Percentiles rank a stretch among this genome's conserved stretches.
These are phyloP conservation scores for Simplicillium sp. DNA, from an alignment of 2,329 filamentous ascomycete species.

Conservation along the genomic window DNA sequence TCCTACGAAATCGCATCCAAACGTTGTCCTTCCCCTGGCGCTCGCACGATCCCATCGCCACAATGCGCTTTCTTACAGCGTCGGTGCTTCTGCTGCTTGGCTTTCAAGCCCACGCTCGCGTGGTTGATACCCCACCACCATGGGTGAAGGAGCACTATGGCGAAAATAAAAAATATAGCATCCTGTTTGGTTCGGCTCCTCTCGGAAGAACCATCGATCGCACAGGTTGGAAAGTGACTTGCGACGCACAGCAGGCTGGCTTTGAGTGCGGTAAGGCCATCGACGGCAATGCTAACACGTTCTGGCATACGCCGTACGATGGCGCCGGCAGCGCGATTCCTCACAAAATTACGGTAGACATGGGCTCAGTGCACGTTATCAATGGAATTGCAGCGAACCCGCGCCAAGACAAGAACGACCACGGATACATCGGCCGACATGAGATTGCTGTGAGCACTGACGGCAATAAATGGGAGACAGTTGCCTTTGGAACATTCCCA, in stretches of 20 bases:
- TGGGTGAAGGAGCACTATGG: background rate
- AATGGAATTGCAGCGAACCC: slow-evolving; percentile 20
- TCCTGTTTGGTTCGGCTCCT: slow-evolving; percentile 5
- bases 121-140: too few relatives aligned
- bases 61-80: too few relatives aligned
- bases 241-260: slow-evolving; percentile 16
- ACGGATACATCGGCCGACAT: slow-evolving; percentile 19
- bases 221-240: slow-evolving; percentile 15
- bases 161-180: background rate
- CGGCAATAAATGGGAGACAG: slow-evolving; percentile 14
- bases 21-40: too few relatives aligned
- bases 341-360: slow-evolving; percentile 21
- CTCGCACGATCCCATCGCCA: too few relatives aligned
- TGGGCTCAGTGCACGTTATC: slow-evolving; percentile 14
- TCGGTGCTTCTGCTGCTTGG: too few relatives aligned
- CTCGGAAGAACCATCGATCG: slow-evolving; percentile 5
- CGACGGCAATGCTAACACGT: slow-evolving; percentile 17
- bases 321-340: slow-evolving; percentile 6
- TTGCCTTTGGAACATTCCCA: slow-evolving; percentile 18
- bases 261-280: slow-evolving; percentile 18
- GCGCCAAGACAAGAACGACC: slow-evolving; percentile 14
- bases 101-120: too few relatives aligned
- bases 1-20: too few relatives aligned
- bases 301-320: slow-evolving; percentile 16
- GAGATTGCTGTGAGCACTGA: slow-evolving; percentile 18